Base-by-base conservation (phyloP, 495 filamentous ascomycete genomes). In the Hyaloscypha variabilis region DNA sequence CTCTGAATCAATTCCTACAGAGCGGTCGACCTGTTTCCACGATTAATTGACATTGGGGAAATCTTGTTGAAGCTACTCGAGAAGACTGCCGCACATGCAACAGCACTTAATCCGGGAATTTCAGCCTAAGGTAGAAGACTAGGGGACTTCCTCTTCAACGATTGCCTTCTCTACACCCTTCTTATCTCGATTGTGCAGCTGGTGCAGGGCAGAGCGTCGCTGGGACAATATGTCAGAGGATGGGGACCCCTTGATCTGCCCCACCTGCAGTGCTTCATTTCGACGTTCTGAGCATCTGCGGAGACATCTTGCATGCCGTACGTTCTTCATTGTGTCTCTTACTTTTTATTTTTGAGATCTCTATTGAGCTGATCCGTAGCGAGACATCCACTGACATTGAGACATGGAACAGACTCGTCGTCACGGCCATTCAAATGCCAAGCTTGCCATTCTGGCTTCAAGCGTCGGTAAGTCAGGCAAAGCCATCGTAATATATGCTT, bases 351-450 rank as follows among this genome's bases (percentile, higher is more conserved):
- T 6, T 17, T 46, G 39, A 0, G 19, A 19, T 17, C 39, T 19
- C 10, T 8, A 4, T 19, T 17, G 11, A n/a, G n/a, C n/a, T n/a
- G n/a, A n/a, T n/a, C n/a, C n/a, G n/a, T n/a, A n/a, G n/a, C n/a
- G n/a, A n/a, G n/a, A n/a, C n/a, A n/a, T n/a, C n/a, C n/a, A 17
- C 39, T 46, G 6, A 46, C 39, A 19, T 46, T 17, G 39, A 17
- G 39, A 17, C 1, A 1, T 46, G 8, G 0, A 17, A 62, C 34
- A 60, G 57, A 60, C n/a, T 60, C 57, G 57, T 60, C 34, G 25
- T 42, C 30, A 24, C 29, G 57, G 34, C 57, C 57, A 25, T 62
- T 62, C 49, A 51, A 62, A 62, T 62, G 60, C 49, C 23, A n/a
- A 17, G 46, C 28, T 62, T 62, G 60, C 49, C 11, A 17, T 30